These are phyloP conservation scores for Hanseniaspora jakobsenii DNA, from an alignment of 805 yeast genomes.

Conservation along the genomic window DNA sequence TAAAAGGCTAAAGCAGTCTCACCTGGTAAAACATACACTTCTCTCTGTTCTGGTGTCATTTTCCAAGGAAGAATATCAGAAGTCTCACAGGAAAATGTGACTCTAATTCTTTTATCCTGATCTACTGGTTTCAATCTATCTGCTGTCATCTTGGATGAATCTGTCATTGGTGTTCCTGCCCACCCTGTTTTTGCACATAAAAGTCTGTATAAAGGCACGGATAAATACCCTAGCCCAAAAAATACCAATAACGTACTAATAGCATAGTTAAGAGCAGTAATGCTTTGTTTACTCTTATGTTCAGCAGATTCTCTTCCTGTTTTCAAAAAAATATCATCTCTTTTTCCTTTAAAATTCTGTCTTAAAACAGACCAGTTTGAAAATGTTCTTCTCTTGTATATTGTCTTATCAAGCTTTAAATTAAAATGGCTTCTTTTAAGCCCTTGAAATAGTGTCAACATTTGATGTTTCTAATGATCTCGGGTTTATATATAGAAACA, in stretches of 20 bases:
- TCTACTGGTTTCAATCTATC: constrained; percentile 84
- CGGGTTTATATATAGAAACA: too few relatives aligned
- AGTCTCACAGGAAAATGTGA: constrained; percentile 86
- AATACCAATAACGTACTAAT: constrained; percentile 58
- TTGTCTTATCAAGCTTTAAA: background rate
- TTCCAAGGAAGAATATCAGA: constrained; percentile 89
- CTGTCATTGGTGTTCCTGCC: constrained; percentile 93
- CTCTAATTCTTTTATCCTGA: constrained; percentile 63
- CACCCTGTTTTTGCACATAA: constrained; percentile 91
- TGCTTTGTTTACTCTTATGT: constrained; percentile 30
- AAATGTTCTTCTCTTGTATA: background rate
- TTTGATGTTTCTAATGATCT: too few relatives aligned
- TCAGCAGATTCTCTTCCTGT: constrained; percentile 19
- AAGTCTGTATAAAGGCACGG: constrained; percentile 86
- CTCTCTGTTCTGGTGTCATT: constrained; percentile 86
- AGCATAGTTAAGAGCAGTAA: constrained; percentile 53
- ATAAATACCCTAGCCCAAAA: constrained; percentile 69
- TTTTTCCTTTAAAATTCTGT: background rate
- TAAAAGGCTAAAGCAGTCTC: constrained; percentile 95
- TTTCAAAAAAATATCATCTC: constrained; percentile 15
- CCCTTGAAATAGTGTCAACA: background rate
- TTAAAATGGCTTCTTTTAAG: background rate
- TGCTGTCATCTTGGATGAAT: constrained; percentile 61
- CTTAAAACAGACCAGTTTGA: background rate
- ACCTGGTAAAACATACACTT: constrained; percentile 87